Base-by-base conservation (phyloP, 129 eudicot species). In the Artemisia annua region DNA sequence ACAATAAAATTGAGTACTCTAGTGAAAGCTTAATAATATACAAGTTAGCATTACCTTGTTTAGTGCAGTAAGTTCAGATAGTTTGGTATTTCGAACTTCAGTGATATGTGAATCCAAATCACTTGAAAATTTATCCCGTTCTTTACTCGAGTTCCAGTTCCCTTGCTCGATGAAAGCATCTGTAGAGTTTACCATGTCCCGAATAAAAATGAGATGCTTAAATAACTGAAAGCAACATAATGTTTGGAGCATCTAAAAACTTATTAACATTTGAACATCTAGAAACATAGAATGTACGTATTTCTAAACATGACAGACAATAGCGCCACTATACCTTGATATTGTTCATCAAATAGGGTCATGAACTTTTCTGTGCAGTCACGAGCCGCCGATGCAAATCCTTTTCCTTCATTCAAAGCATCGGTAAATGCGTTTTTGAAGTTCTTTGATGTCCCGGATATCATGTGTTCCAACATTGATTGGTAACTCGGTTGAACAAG, bases 81-180 rank as follows among this genome's bases (percentile, higher is more conserved):
- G 79, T 80, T 85, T 86, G 52, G 88, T 65, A 19, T 78, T 67
- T 67, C 80, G 87, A 82, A 92, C 87, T 61, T 84, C 83, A 61
- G 82, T 76, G 70, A 92, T 67, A 75, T 89, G 89, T 52, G 89
- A 96, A 77, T 83, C 95, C 48, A 92, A 75, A 79, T 92, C 96
- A 67, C 84, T 84, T 59, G 79, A 75, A 71, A 92, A 85, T 68
- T 89, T 85, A 44, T 83, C 91, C 76, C 84, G 82, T 63, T 79
- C 83, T 89, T 84, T 92, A 48, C 74, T 52, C 18, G 90, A 62
- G 62, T 92, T 92, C 98, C 98, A 89, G 43, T 85, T 84, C 30
- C 92, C 87, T 79, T 85, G 95, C 50, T 75, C 75, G 67, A 92
- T 80, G 50, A 78, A 48, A 32, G 85, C 89, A 84, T 89, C 98